phyloP scores from a whole-genome alignment of 2,329 filamentous ascomycete genomes.

The Clarireedia homoeocarpa region DNA sequence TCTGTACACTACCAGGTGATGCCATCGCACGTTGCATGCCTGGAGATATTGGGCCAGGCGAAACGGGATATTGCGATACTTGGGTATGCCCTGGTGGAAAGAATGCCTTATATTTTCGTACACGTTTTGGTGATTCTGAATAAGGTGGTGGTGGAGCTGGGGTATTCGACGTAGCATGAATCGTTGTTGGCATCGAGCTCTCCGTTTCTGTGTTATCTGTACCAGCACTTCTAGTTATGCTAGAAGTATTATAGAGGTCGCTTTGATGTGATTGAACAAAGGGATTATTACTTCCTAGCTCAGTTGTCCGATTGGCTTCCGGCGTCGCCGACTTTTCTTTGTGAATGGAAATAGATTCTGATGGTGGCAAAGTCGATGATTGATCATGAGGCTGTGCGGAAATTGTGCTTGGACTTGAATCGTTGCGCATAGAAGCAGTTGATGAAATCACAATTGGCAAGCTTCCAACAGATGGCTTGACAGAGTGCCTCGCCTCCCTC shows the following conservation, averaged over 20 bases:
- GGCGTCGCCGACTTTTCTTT: slow-evolving; percentile 15
- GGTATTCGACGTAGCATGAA: slow-evolving; percentile 3
- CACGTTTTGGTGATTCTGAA: slow-evolving; percentile 21
- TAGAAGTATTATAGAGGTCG: slow-evolving; percentile 9
- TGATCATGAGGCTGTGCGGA: neutral
- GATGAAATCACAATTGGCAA: slow-evolving; percentile 21
- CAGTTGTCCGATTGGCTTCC: slow-evolving; percentile 11
- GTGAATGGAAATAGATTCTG: slow-evolving; percentile 7
- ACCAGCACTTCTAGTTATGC: neutral
- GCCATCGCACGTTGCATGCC: slow-evolving; percentile 54
- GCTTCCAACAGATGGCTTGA: slow-evolving; percentile 22
- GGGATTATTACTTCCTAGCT: slow-evolving; percentile 21
- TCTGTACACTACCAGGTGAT: slow-evolving; percentile 50
- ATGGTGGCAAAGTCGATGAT: neutral
- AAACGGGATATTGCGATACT: slow-evolving; percentile 45
- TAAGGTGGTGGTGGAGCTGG: slow-evolving; percentile 26
- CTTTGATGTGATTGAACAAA: slow-evolving; percentile 17
- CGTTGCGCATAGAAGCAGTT: slow-evolving; percentile 12
- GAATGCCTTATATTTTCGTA: slow-evolving; percentile 44
- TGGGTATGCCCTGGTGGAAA: slow-evolving; percentile 48
- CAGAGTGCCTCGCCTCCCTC: slow-evolving; percentile 22
- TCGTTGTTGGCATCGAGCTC: slow-evolving; percentile 1
- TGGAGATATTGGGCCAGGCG: slow-evolving; percentile 55
- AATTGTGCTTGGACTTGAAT: neutral
- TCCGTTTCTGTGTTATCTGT: neutral